Percentiles rank a stretch among this genome's conserved stretches.
These are phyloP conservation scores for Trifolium pratense DNA, from an alignment of 306 rosid genomes.

Conservation along the genomic window DNA sequence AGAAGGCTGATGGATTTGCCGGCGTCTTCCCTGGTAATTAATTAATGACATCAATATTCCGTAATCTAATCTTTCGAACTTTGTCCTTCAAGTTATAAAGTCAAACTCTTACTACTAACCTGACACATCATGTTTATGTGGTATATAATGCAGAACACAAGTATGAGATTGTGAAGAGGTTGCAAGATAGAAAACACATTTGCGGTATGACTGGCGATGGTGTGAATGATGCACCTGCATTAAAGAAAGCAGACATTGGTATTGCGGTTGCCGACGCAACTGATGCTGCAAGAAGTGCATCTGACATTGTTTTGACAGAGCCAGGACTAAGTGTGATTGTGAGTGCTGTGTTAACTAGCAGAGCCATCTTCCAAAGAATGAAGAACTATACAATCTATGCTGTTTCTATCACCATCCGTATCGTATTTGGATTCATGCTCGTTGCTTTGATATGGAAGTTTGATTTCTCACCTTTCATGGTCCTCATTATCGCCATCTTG, in stretches of 20 bases:
- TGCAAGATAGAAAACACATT: constrained; percentile 80
- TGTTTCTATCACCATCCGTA: constrained; percentile 94
- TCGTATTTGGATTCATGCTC: constrained; percentile 84
- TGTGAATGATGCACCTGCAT: constrained; percentile 92
- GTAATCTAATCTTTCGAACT: not conserved
- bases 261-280: constrained; percentile 96
- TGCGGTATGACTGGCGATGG: constrained; percentile 97
- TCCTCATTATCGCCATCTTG: constrained; percentile 78
- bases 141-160: constrained; percentile 69
- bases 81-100: not conserved
- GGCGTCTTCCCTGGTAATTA: constrained; percentile 97
- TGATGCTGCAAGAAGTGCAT: constrained; percentile 92
- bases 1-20: constrained; percentile 95
- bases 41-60: not conserved
- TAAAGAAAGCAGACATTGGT: constrained; percentile 94
- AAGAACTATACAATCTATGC: constrained; percentile 95
- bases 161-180: constrained; percentile 84
- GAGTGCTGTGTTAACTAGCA: constrained; percentile 85
- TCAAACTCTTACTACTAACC: not conserved
- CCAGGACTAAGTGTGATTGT: constrained; percentile 91
- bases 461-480: constrained; percentile 94
- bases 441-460: constrained; percentile 85
- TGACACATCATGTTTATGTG: not conserved
- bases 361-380: constrained; percentile 98
- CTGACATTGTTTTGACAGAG: constrained; percentile 89